Evolutionary conservation across 352 stramenopile species (phyloP), one percentile per base, ranked within the genome.

Genomic region (Phytopythium ostracodes): DNA sequence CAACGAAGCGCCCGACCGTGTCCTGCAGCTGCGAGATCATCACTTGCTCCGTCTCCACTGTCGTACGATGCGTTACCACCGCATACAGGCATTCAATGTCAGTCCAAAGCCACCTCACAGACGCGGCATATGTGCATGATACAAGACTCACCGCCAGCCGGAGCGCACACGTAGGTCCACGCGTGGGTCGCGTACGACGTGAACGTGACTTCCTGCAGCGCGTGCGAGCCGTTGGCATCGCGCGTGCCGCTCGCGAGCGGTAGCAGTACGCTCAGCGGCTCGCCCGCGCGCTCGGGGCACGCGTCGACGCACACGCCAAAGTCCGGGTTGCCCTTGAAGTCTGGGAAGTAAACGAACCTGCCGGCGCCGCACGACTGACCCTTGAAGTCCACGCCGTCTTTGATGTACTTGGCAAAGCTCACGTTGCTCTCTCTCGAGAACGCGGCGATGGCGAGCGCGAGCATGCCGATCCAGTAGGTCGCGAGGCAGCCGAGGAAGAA

Each of bases 381-480:
- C 14, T 84, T 73, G 62, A 88, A 94, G 63, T 94, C 83, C 43
- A 94, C 79, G 25, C 82, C 79, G 59, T 84, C 84, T 42, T 84
- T 85, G 60, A 94, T 89, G 62, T 91, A 88, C 59, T 90, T 78
- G 31, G 82, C 83, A 54, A 89, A 92, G 20, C 69, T 68, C 12
- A 72, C 69, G 49, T 81, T 89, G 49, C 75, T 89, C 53, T 94
- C 72, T 27, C 77, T 79, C 15, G 81, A 84, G 31, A 91, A 87
- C 17, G 85, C 79, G 14, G 83, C 75, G 22, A 89, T 73, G 31
- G 73, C 81, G 17, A 94, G 71, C 29, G 69, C 81, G 36, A 92
- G 47, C 85, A 94, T 92, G 18, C 83, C 85, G 38, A 92, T 64
- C 83, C 84, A 91, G 67, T 94, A 94, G 18, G 60, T 67, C 11